Evolutionary conservation across 441 rosid species (phyloP).

Genomic region (Capsella rubella): DNA sequence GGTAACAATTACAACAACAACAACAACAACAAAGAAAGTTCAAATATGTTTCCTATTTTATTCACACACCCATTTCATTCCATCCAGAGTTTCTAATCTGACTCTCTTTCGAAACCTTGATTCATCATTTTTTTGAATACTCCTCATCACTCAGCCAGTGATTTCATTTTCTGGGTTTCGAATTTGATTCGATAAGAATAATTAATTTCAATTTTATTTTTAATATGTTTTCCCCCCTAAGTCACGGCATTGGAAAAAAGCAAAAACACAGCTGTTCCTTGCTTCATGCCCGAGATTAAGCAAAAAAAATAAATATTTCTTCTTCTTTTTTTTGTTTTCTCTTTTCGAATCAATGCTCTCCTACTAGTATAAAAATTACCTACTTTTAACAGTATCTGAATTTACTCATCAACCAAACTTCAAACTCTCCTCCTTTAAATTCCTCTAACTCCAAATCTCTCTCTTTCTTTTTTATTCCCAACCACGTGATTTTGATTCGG

Average conservation of each 20-base stretch:
- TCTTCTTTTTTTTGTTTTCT: neutral
- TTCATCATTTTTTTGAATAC: neutral
- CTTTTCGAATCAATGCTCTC: conserved; percentile 30
- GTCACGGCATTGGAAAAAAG: conserved; percentile 45
- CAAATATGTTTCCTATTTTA: conserved; percentile 25
- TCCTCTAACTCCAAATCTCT: conserved; percentile 7
- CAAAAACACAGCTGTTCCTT: conserved; percentile 46
- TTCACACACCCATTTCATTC: conserved; percentile 26
- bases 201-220: neutral
- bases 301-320: conserved; percentile 3
- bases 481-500: conserved; percentile 45
- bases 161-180: conserved; percentile 15
- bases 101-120: conserved; percentile 7
- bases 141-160: neutral
- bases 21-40: neutral
- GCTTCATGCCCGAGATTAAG: conserved; percentile 43
- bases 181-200: neutral
- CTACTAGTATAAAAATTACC: conserved; percentile 31
- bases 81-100: conserved; percentile 3
- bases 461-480: conserved; percentile 4
- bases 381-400: conserved; percentile 41
- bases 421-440: conserved; percentile 14
- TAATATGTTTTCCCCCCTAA: conserved; percentile 29
- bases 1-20: conserved; percentile 10
- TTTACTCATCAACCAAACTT: conserved; percentile 34